A percentile compares a stretch with the other conserved stretches of the same genome.
Conservation (phyloP, 164 flowering plant genomes). For the Nymphaea colorata region DNA sequence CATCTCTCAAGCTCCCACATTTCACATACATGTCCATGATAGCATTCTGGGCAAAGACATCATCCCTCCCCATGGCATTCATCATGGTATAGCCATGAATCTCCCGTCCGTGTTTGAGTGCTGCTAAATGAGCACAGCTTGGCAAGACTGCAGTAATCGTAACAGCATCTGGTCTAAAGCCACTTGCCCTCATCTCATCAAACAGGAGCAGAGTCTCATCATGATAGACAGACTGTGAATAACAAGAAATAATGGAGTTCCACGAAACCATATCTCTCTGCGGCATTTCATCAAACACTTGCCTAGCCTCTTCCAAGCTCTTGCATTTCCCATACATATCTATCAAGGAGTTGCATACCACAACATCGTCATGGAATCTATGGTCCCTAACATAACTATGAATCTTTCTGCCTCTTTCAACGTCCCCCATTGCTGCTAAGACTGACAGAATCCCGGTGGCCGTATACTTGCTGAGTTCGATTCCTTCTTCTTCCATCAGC, state of each 20-base stretch:
- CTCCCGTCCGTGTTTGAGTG: conserved; percentile 50
- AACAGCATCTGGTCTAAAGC: conserved; percentile 44
- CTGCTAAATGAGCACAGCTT: conserved; percentile 54
- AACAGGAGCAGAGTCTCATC: conserved; percentile 37
- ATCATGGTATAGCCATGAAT: conserved; percentile 53
- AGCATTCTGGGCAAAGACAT: conserved; percentile 32
- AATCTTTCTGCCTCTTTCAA: conserved; percentile 31
- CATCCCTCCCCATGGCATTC: conserved; percentile 29
- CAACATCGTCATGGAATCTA: conserved; percentile 35
- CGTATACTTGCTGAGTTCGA: conserved; percentile 33
- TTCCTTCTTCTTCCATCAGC: conserved; percentile 30
- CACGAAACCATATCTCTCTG: conserved; percentile 48
- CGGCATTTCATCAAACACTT: conserved; percentile 32
- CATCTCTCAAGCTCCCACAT: conserved; percentile 59
- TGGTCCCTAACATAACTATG: conserved; percentile 41
- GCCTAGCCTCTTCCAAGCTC: conserved; percentile 23
- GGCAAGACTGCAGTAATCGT: conserved; percentile 49
- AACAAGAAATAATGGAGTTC: conserved; percentile 56
- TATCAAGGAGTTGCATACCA: conserved; percentile 42
- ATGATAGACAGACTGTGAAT: conserved; percentile 43
- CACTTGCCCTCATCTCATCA: conserved; percentile 28
- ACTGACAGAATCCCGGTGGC: conserved; percentile 48
- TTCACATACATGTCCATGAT: conserved; percentile 73
- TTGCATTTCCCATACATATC: conserved; percentile 72
- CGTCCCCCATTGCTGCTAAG: conserved; percentile 22